Conservation (phyloP, 805 yeast species). For the Kluyveromyces dobzhanskii region DNA sequence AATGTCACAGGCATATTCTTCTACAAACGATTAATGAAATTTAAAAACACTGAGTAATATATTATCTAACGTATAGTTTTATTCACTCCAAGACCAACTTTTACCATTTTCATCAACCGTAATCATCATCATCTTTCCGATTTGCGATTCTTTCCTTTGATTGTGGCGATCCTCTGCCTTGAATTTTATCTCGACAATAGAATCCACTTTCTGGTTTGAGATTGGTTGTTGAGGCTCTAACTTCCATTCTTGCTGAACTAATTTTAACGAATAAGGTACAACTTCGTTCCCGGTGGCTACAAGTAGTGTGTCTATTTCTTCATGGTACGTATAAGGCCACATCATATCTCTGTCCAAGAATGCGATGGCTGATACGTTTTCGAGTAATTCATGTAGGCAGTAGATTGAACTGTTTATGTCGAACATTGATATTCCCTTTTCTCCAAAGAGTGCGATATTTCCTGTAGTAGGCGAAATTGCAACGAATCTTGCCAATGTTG, state of each 20-base stretch:
- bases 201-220: slow-evolving; percentile 12
- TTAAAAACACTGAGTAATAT: background rate
- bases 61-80: slow-evolving; percentile 43
- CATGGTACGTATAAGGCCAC: slow-evolving; percentile 24
- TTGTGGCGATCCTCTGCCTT: background rate
- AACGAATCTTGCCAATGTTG: slow-evolving; percentile 22
- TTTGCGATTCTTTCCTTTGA: too few species aligned
- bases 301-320: slow-evolving; percentile 28
- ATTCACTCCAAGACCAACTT: slow-evolving; percentile 36
- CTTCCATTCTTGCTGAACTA: slow-evolving; percentile 17
- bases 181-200: slow-evolving; percentile 12
- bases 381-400: slow-evolving; percentile 17
- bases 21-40: slow-evolving; percentile 41
- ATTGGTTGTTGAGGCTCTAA: slow-evolving; percentile 15
- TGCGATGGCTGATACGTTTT: slow-evolving; percentile 18
- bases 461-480: slow-evolving; percentile 52
- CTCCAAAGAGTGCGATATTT: slow-evolving; percentile 33
- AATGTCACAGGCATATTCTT: slow-evolving; percentile 51
- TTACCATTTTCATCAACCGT: slow-evolving; percentile 1
- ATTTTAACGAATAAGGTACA: slow-evolving; percentile 24
- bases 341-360: slow-evolving; percentile 16
- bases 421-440: slow-evolving; percentile 24
- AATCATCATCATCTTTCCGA: background rate
- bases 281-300: slow-evolving; percentile 30
- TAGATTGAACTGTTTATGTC: slow-evolving; percentile 49